Evolutionary conservation across 106 monocot genomes (phyloP).

Genomic region (Dendrobium catenatum): DNA sequence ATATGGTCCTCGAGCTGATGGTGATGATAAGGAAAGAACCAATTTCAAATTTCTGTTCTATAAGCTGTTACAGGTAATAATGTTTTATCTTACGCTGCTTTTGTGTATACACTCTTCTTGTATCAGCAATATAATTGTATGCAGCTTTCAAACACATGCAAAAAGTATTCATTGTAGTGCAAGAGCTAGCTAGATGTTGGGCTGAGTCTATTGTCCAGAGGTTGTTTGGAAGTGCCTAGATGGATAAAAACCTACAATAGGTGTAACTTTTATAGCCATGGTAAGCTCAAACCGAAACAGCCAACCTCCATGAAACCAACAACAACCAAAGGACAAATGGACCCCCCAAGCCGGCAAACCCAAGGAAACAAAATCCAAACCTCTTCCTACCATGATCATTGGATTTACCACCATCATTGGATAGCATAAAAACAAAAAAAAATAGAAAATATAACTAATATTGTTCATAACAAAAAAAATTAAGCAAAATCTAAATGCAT

Average conservation of each 20-base stretch:
- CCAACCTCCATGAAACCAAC: no score
- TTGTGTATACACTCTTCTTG: background rate
- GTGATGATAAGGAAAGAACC: slow-evolving; percentile 48
- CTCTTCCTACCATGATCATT: no score
- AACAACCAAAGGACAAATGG: no score
- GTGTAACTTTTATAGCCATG: background rate
- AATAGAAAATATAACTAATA: no score
- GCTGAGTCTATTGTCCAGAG: background rate
- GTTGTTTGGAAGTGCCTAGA: background rate
- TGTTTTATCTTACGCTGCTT: background rate
- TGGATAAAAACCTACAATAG: background rate
- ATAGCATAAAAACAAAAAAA: no score
- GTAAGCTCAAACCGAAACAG: no score
- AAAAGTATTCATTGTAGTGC: background rate
- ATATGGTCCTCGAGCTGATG: slow-evolving; percentile 68
- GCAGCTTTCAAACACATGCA: no score
- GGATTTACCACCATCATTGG: no score
- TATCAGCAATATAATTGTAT: background rate
- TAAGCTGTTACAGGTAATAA: slow-evolving; percentile 57
- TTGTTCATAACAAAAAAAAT: no score
- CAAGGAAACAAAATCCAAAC: no score
- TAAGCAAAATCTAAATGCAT: no score
- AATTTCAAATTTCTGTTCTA: slow-evolving; percentile 57
- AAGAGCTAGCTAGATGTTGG: background rate
- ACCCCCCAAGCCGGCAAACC: no score